These are phyloP conservation scores for Elongisporangium prolatum DNA, from an alignment of 352 stramenopile genomes.

Conservation along the genomic window DNA sequence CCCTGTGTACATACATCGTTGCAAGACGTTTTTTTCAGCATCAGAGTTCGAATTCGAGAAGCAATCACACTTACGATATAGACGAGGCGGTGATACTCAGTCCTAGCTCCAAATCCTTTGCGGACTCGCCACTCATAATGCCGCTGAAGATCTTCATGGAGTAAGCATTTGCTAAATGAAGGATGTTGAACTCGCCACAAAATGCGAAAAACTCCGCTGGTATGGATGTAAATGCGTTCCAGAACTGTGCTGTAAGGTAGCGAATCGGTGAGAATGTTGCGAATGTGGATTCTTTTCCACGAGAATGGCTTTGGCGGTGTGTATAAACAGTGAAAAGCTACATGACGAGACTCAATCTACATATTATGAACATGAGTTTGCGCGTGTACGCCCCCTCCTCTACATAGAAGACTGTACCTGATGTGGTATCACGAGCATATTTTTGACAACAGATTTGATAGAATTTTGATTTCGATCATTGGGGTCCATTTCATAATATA, in stretches of 20 bases:
- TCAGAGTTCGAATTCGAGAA: slow-evolving; percentile 9
- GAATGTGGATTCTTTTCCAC: not conserved
- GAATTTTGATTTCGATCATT: slow-evolving; percentile 4
- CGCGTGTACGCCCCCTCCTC: not conserved
- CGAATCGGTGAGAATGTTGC: not conserved
- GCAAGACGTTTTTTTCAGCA: slow-evolving; percentile 6
- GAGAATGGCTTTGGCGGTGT: slow-evolving; percentile 3
- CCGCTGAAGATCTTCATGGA: too few species aligned
- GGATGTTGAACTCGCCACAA: slow-evolving; percentile 7
- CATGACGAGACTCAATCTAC: slow-evolving; percentile 10
- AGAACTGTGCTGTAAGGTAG: slow-evolving; percentile 15
- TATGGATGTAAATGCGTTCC: slow-evolving; percentile 18
- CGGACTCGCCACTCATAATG: not conserved
- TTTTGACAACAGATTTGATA: slow-evolving; percentile 13
- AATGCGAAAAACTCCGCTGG: slow-evolving; percentile 11
- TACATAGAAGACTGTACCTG: slow-evolving; percentile 7
- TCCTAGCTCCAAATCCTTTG: not conserved
- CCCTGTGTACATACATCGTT: slow-evolving; percentile 4
- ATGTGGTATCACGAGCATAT: slow-evolving; percentile 12
- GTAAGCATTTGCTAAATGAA: too few species aligned
- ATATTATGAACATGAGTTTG: slow-evolving; percentile 3
- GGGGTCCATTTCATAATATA: not conserved
- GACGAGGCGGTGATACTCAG: slow-evolving; percentile 1
- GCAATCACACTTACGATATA: slow-evolving; percentile 13
- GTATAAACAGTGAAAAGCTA: slow-evolving; percentile 11